Conservation (phyloP, 257 asterid species). For the Jacaranda mimosifolia region DNA sequence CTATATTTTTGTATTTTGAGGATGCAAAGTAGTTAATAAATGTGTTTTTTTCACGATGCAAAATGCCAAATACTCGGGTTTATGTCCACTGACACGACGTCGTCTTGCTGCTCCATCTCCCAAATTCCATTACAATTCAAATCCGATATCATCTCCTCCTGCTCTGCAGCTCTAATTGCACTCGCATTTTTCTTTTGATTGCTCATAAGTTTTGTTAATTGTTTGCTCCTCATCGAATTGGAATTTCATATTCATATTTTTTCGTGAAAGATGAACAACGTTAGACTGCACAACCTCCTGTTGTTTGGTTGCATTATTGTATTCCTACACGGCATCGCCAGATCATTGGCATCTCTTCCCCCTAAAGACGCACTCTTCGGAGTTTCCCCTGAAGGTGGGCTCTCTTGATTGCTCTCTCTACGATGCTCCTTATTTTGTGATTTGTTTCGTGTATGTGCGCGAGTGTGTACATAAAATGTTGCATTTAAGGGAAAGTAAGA, state of each 20-base stretch:
- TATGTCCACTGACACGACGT: too few relatives aligned
- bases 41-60: too few relatives aligned
- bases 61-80: too few relatives aligned
- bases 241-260: not conserved
- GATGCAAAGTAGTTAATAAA: too few relatives aligned
- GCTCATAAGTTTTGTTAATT: conserved; percentile 3
- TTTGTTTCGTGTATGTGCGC: not conserved
- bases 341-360: conserved; percentile 55
- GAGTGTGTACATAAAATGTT: not conserved
- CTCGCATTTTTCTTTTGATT: conserved; percentile 10
- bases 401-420: conserved; percentile 10
- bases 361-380: conserved; percentile 54
- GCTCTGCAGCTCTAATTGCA: conserved; percentile 11
- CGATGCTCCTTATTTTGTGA: not conserved
- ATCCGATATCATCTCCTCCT: too few relatives aligned
- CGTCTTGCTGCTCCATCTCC: too few relatives aligned
- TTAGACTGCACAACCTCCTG: conserved; percentile 29
- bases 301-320: conserved; percentile 41
- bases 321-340: conserved; percentile 37
- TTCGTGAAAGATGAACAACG: conserved; percentile 39
- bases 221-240: conserved; percentile 7
- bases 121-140: too few relatives aligned
- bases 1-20: too few relatives aligned
- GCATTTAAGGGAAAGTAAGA: not conserved
- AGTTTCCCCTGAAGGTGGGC: conserved; percentile 72